These are phyloP conservation scores for Brettanomyces custersianus DNA, from an alignment of 805 yeast species.

Conservation along the genomic window DNA sequence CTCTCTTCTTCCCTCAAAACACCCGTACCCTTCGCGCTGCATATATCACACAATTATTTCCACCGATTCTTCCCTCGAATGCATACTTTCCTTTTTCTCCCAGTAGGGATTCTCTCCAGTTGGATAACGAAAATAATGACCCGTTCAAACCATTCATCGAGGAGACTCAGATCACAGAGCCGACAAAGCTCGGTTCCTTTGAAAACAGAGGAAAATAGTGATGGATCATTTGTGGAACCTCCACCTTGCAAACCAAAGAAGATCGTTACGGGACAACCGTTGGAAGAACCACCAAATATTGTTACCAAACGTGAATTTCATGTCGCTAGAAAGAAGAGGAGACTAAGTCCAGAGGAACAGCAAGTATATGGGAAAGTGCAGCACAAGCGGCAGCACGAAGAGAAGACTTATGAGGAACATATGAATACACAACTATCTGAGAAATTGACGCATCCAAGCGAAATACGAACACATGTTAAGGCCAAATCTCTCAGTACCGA, in stretches of 20 bases:
- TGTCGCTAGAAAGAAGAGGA: constrained; percentile 6
- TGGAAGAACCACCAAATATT: constrained; percentile 58
- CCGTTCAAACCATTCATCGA: too few relatives aligned
- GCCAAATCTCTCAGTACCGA: too few relatives aligned
- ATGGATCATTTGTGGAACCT: constrained; percentile 54
- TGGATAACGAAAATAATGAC: too few relatives aligned
- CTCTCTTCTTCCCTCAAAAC: too few relatives aligned
- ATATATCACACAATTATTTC: too few relatives aligned
- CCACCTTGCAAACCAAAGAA: constrained; percentile 37
- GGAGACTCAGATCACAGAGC: too few relatives aligned
- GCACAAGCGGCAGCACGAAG: constrained; percentile 10
- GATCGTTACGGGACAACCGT: constrained; percentile 66
- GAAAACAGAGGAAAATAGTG: too few relatives aligned
- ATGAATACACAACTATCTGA: constrained; percentile 29
- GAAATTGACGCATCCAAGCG: constrained; percentile 24
- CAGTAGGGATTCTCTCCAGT: too few relatives aligned
- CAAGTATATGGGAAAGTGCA: constrained; percentile 8
- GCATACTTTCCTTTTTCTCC: too few relatives aligned
- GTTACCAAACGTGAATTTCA: constrained; percentile 46
- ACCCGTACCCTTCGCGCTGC: too few relatives aligned
- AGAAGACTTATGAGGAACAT: constrained; percentile 11
- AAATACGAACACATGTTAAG: constrained; percentile 10
- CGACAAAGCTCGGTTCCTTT: too few relatives aligned
- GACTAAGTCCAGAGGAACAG: constrained; percentile 8
- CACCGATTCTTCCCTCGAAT: too few relatives aligned